These are phyloP conservation scores for Ogataea sp. DNA, from an alignment of 805 yeast species.

Conservation along the genomic window DNA sequence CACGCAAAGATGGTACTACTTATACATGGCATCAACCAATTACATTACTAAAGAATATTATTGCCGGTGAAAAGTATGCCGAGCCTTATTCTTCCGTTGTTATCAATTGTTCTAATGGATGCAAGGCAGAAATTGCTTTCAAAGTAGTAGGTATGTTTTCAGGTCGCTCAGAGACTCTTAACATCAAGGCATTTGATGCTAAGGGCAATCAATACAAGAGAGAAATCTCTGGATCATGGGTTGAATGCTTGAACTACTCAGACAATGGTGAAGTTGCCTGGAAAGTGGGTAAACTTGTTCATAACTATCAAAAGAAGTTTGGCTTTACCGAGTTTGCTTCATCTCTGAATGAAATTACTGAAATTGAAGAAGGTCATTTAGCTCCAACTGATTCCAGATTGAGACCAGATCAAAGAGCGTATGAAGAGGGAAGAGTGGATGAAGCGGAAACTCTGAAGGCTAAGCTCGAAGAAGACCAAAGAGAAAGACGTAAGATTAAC, in stretches of 20 bases:
- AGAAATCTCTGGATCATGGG: slow-evolving; percentile 73
- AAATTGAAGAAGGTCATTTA: slow-evolving; percentile 50
- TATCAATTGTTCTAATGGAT: slow-evolving; percentile 61
- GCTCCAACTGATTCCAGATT: slow-evolving; percentile 87
- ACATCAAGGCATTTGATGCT: slow-evolving; percentile 34
- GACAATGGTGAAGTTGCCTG: slow-evolving; percentile 44
- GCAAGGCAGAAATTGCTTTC: slow-evolving; percentile 63
- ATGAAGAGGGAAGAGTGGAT: slow-evolving; percentile 62
- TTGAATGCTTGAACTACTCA: slow-evolving; percentile 47
- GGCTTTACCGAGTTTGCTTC: slow-evolving; percentile 86
- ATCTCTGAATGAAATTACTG: slow-evolving; percentile 70
- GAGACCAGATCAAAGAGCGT: slow-evolving; percentile 75
- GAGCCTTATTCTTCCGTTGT: slow-evolving; percentile 74
- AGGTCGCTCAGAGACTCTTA: slow-evolving; percentile 67
- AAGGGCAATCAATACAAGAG: slow-evolving; percentile 26
- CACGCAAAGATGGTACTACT: slow-evolving; percentile 57
- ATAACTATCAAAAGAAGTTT: slow-evolving; percentile 53
- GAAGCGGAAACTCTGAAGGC: slow-evolving; percentile 66
- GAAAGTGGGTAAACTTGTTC: slow-evolving; percentile 61
- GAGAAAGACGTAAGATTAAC: slow-evolving; percentile 58
- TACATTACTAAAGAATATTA: slow-evolving; percentile 71
- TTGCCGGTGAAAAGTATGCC: slow-evolving; percentile 91
- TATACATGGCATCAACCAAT: slow-evolving; percentile 74
- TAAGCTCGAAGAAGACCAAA: slow-evolving; percentile 69
- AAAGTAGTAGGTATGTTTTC: slow-evolving; percentile 81